Conservation (phyloP, 148 eudicot species). For the Silene latifolia region DNA sequence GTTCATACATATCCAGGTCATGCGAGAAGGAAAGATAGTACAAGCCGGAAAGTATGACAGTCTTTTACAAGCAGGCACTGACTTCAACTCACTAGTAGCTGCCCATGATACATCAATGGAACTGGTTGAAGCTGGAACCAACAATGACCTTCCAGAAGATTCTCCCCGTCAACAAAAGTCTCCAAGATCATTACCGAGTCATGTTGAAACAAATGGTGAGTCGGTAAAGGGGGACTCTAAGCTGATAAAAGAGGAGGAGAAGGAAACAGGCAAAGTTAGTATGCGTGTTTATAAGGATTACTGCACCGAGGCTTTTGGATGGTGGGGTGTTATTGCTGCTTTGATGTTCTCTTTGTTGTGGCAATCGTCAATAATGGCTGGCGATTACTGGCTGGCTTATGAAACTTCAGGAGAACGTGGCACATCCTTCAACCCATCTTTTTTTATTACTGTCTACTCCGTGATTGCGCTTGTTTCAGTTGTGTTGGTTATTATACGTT, state of each 20-base stretch:
- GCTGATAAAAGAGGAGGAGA: constrained; percentile 87
- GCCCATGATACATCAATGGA: constrained; percentile 96
- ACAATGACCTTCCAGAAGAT: constrained; percentile 19
- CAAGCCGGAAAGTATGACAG: constrained; percentile 79
- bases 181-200: constrained; percentile 28
- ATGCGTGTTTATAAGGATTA: constrained; percentile 63
- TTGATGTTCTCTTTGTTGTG: constrained; percentile 51
- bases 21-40: constrained; percentile 90
- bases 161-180: constrained; percentile 38
- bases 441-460: constrained; percentile 64
- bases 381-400: constrained; percentile 92
- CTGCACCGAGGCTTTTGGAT: constrained; percentile 86
- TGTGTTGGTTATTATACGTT: constrained; percentile 40
- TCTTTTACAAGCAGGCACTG: constrained; percentile 54
- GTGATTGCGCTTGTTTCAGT: constrained; percentile 52
- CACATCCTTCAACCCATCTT: constrained; percentile 48
- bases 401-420: constrained; percentile 68
- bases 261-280: constrained; percentile 80
- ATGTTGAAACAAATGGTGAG: constrained; percentile 41
- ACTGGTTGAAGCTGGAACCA: constrained; percentile 62
- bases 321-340: constrained; percentile 67
- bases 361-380: constrained; percentile 69
- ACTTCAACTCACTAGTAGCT: constrained; percentile 66
- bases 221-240: constrained; percentile 50
- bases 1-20: constrained; percentile 5